A percentile compares a stretch with the other conserved stretches of the same genome.
Evolutionary conservation across 306 rosid species (phyloP).

Genomic region (Medicago ruthenica): DNA sequence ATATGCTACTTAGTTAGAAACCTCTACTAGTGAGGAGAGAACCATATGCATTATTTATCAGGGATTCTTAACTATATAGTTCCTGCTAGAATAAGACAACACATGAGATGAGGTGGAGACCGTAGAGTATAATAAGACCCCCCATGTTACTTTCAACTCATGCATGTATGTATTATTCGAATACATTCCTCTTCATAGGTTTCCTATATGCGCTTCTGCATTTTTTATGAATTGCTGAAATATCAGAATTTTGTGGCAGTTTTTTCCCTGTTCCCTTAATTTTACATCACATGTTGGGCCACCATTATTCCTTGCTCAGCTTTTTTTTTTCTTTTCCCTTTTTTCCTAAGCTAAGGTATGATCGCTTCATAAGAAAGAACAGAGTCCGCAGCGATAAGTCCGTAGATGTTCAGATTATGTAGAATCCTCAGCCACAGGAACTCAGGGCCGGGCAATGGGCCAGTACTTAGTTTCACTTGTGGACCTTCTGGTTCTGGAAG

Average conservation of each 20-base stretch:
- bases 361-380: background rate
- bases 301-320: background rate
- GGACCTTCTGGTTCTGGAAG: slow-evolving; percentile 12
- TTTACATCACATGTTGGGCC: background rate
- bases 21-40: background rate
- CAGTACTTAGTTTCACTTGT: background rate
- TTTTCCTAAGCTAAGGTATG: background rate
- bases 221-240: slow-evolving; percentile 9
- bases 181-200: background rate
- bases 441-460: background rate
- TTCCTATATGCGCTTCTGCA: slow-evolving; percentile 10
- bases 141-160: background rate
- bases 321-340: background rate
- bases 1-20: background rate
- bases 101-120: background rate
- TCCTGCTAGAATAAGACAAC: background rate
- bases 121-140: background rate
- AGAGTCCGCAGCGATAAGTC: background rate
- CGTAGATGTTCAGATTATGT: background rate
- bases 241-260: background rate
- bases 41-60: background rate
- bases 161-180: slow-evolving; percentile 1
- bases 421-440: background rate
- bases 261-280: background rate
- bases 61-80: background rate